Percentiles rank a stretch among this genome's conserved stretches.
Conservation (phyloP, 2,329 filamentous ascomycete genomes). For the Curvularia sp. region DNA sequence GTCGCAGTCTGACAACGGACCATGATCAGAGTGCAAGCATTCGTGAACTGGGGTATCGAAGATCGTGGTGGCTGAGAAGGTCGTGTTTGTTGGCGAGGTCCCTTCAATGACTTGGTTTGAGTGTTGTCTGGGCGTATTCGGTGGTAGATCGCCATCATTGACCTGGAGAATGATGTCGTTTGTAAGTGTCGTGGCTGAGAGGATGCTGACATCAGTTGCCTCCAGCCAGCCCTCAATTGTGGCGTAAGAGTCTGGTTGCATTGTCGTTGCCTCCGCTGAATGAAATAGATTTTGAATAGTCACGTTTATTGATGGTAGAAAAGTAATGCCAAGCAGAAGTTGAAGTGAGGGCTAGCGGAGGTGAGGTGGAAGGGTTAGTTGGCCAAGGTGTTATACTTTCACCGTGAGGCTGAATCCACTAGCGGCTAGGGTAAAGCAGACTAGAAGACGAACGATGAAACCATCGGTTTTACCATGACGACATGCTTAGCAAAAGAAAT, state of each 20-base stretch:
- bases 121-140: slow-evolving; percentile 3
- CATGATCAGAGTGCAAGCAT: neutral
- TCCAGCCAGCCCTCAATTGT: neutral
- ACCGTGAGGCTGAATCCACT: neutral
- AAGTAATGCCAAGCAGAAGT: neutral
- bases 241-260: neutral
- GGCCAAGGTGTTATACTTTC: neutral
- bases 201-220: neutral
- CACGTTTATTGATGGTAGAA: neutral
- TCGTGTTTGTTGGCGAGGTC: slow-evolving; percentile 36
- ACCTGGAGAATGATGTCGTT: neutral
- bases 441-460: neutral
- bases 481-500: no score
- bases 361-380: neutral
- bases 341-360: neutral
- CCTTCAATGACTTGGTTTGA: slow-evolving; percentile 3
- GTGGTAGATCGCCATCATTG: neutral
- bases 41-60: slow-evolving; percentile 28
- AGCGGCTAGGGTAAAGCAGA: neutral
- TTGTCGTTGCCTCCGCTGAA: neutral
- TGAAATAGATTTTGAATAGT: neutral
- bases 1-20: neutral
- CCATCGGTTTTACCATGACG: neutral
- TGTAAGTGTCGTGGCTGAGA: neutral
- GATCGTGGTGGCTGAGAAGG: slow-evolving; percentile 29